These are phyloP conservation scores for Exophiala spinifera DNA, from an alignment of 2,329 filamentous ascomycete species.

Conservation along the genomic window DNA sequence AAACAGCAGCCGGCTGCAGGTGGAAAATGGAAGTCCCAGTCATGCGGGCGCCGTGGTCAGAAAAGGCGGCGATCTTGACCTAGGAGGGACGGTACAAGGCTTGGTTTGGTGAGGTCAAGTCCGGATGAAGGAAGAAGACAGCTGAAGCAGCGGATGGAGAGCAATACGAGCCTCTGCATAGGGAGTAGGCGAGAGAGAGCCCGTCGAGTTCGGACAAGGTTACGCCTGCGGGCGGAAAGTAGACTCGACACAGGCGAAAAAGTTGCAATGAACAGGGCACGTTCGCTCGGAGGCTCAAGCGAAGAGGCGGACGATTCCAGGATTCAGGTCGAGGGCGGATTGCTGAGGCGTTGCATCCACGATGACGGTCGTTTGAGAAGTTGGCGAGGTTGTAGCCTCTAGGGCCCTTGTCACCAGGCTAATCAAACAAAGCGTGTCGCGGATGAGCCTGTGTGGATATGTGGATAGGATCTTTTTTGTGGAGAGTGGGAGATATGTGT, in stretches of 20 bases:
- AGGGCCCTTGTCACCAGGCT: slow-evolving; percentile 10
- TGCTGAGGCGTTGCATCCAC: slow-evolving; percentile 11
- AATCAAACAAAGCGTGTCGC: slow-evolving; percentile 23
- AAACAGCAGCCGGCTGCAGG: slow-evolving; percentile 2
- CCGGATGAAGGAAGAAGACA: slow-evolving; percentile 8
- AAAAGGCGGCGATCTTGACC: slow-evolving; percentile 1
- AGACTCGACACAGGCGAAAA: slow-evolving; percentile 6
- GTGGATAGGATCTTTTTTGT: slow-evolving; percentile 2
- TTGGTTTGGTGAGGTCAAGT: not conserved
- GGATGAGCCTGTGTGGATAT: slow-evolving; percentile 1
- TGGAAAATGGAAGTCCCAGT: slow-evolving; percentile 1
- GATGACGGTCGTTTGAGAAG: slow-evolving; percentile 18
- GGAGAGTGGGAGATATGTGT: slow-evolving; percentile 5
- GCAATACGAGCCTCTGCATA: slow-evolving; percentile 3
- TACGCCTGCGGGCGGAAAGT: slow-evolving; percentile 19
- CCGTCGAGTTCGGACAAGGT: slow-evolving; percentile 8
- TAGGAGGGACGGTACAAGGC: slow-evolving; percentile 3
- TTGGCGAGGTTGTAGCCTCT: slow-evolving; percentile 7
- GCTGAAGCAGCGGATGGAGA: slow-evolving; percentile 20
- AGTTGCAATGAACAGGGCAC: slow-evolving; percentile 3
- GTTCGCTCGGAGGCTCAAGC: slow-evolving; percentile 7
- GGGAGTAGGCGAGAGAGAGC: slow-evolving; percentile 1
- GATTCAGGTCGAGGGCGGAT: slow-evolving; percentile 1
- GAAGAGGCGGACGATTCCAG: not conserved
- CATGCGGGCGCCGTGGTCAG: not conserved